Base-by-base conservation (phyloP, 176 grass and related monocot genomes). In the Zizania latifolia region DNA sequence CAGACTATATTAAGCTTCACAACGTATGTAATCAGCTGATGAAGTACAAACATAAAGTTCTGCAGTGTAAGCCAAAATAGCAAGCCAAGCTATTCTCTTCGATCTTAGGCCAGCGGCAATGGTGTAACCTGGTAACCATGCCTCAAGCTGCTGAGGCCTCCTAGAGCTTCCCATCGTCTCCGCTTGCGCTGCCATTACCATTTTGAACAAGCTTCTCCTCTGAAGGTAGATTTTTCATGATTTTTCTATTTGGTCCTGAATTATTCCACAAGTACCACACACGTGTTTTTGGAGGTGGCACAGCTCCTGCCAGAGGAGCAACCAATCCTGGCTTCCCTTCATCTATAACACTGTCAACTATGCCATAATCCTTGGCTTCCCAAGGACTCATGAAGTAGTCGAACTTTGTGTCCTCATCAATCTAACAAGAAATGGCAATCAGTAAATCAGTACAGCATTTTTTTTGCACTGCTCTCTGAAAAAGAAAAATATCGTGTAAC, bases 301-400 rank as follows among this genome's bases (percentile, higher is more conserved):
- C 56, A 24, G 89, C 43, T 30, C 89, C 86, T 19, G 86, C 86
- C 48, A 91, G 72, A 3, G 95, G 95, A 81, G 91, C 95, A 58
- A 98, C 82, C 43, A 98, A 86, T n/a, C 82, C 89, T 0, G 55
- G 79, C 78, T 94, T 98, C 13, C 86, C 95, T 28, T 94, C 91
- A 72, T 94, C 89, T 41, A 98, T 86, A 40, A 98, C 70, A 11
- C 39, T 70, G 70, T 94, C 95, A 70, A 94, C 38, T 81, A 98
- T 79, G 15, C 95, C 91, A 68, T 98, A 98, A 72, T 92, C 91
- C 82, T 98, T 92, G 36, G 95, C 91, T 81, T 98, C 91, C 91
- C 84, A 98, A 74, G 95, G 76, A 81, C 92, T 91, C 95, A 94
- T 98, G 79, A 94, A 98, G 76, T 90, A 83, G 84, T 98, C 95